Conservation (phyloP, 177 flowering plant genomes). For the Tripterygium wilfordii region DNA sequence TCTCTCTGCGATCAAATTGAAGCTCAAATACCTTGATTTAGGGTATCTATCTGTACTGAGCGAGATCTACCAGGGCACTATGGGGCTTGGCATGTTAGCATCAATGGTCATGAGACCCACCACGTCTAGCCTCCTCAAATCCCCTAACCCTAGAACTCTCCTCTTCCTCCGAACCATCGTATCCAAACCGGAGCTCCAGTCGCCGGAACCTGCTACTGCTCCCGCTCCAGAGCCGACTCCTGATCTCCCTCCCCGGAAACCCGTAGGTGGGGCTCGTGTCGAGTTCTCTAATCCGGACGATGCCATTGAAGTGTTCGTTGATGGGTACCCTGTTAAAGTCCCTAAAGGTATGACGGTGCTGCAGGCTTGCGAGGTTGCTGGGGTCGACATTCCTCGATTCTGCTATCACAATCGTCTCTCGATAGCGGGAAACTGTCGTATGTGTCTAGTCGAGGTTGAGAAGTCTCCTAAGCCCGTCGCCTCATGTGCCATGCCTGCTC, state of each 20-base stretch:
- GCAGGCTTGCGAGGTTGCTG: slow-evolving; percentile 96
- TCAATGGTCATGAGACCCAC: slow-evolving; percentile 32
- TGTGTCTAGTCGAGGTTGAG: slow-evolving; percentile 98
- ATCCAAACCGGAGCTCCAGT: slow-evolving; percentile 69
- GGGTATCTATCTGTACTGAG: too few relatives aligned
- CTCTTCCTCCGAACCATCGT: slow-evolving; percentile 36
- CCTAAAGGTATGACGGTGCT: slow-evolving; percentile 95
- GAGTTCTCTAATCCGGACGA: slow-evolving; percentile 73
- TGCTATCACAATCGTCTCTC: slow-evolving; percentile 91
- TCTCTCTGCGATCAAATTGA: too few relatives aligned
- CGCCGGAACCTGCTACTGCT: slow-evolving; percentile 55
- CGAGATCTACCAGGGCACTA: slow-evolving; percentile 4
- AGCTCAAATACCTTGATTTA: too few relatives aligned
- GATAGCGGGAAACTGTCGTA: slow-evolving; percentile 95
- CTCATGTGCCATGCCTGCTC: slow-evolving; percentile 99
- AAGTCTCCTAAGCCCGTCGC: slow-evolving; percentile 99
- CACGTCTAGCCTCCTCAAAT: slow-evolving; percentile 8
- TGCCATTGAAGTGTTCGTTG: slow-evolving; percentile 93
- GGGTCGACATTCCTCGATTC: slow-evolving; percentile 90
- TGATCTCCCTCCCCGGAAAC: slow-evolving; percentile 42
- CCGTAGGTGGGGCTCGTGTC: slow-evolving; percentile 75
- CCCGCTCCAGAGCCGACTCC: slow-evolving; percentile 32
- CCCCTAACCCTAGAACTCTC: slow-evolving; percentile 15
- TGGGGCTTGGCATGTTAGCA: slow-evolving; percentile 44
- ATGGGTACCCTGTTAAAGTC: slow-evolving; percentile 84